Evolutionary conservation across 2,329 filamentous ascomycete genomes (phyloP).

Genomic region (Phymatotrichopsis omnivora): DNA sequence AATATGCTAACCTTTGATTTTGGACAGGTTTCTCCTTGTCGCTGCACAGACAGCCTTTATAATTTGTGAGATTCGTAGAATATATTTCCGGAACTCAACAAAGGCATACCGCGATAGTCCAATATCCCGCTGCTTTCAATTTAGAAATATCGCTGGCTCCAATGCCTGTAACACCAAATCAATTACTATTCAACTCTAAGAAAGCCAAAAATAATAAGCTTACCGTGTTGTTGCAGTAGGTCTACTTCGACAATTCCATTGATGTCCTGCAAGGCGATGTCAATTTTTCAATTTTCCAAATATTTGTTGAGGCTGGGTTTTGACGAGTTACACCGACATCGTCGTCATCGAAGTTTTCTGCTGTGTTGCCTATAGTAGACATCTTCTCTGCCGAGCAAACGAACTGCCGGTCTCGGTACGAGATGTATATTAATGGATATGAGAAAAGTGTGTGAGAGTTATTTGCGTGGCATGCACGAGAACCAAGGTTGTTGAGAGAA

Average conservation of each 20-base stretch:
- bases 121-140: slow-evolving; percentile 52
- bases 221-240: slow-evolving; percentile 54
- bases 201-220: slow-evolving; percentile 1
- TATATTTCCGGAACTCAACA: neutral
- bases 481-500: too few relatives aligned
- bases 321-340: slow-evolving; percentile 19
- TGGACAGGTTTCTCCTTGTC: slow-evolving; percentile 50
- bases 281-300: neutral
- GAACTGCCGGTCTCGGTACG: too few relatives aligned
- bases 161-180: slow-evolving; percentile 39
- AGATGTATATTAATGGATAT: too few relatives aligned
- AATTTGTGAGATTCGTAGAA: neutral
- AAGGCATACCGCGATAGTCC: slow-evolving; percentile 48
- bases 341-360: slow-evolving; percentile 23
- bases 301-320: neutral
- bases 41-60: slow-evolving; percentile 49
- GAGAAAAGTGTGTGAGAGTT: too few relatives aligned
- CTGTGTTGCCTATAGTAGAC: slow-evolving; percentile 17
- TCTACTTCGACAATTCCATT: slow-evolving; percentile 56
- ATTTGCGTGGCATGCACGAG: too few relatives aligned
- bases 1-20: slow-evolving; percentile 48
- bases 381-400: too few relatives aligned
- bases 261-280: slow-evolving; percentile 35
- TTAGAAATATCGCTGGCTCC: slow-evolving; percentile 56
- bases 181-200: neutral